These are phyloP conservation scores for Xerophyta viscosa DNA, from an alignment of 106 monocot species.

Conservation along the genomic window DNA sequence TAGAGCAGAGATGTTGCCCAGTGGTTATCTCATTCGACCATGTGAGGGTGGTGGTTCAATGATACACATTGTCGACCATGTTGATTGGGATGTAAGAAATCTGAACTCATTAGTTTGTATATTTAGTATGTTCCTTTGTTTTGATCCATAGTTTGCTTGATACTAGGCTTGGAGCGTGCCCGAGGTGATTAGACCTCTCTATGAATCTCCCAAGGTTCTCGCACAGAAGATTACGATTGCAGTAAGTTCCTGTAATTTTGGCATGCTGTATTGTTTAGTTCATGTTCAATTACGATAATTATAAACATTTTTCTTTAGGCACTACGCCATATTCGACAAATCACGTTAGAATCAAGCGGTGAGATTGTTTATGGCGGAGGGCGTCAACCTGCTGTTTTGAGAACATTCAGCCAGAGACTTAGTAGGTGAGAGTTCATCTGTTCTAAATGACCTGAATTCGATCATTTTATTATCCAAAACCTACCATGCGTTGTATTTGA, in stretches of 20 bases:
- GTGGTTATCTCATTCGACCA: conserved; percentile 94
- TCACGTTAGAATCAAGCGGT: conserved; percentile 69
- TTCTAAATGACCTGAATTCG: background rate
- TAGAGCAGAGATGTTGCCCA: conserved; percentile 93
- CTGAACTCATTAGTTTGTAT: too few species aligned
- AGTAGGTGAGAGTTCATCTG: conserved; percentile 36
- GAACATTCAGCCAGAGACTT: conserved; percentile 78
- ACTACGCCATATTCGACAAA: conserved; percentile 73
- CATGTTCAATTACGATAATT: too few species aligned
- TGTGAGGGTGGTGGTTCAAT: conserved; percentile 98
- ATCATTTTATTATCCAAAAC: background rate
- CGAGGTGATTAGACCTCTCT: conserved; percentile 83
- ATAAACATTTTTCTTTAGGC: conserved; percentile 54
- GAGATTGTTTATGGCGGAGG: conserved; percentile 60
- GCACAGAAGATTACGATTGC: conserved; percentile 94
- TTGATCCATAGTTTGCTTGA: background rate
- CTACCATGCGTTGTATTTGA: too few species aligned
- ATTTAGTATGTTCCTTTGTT: background rate
- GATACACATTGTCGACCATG: conserved; percentile 98
- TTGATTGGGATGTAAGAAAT: conserved; percentile 80
- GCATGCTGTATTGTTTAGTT: too few species aligned
- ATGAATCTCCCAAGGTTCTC: conserved; percentile 81
- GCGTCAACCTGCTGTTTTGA: conserved; percentile 68
- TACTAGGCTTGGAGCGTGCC: conserved; percentile 85
- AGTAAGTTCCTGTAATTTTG: too few species aligned